phyloP scores from a whole-genome alignment of 805 yeast species.

The Priceomyces carsonii region DNA sequence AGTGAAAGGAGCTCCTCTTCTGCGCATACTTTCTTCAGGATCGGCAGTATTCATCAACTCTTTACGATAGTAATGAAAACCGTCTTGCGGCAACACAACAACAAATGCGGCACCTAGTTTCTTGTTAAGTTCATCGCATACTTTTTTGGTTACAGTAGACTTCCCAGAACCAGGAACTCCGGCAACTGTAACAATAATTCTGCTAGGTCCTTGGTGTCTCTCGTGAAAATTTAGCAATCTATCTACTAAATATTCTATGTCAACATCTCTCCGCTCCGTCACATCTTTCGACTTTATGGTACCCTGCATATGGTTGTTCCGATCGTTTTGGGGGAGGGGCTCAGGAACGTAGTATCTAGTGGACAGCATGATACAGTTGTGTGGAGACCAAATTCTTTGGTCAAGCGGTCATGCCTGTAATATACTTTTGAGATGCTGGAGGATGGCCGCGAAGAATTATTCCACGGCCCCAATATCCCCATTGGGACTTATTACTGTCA shows the following conservation, averaged over 20 bases:
- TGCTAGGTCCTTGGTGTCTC: neutral
- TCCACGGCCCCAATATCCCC: too few relatives aligned
- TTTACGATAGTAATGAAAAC: conserved; percentile 27
- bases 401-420: too few relatives aligned
- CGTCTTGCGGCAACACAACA: conserved; percentile 30
- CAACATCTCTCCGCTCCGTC: neutral
- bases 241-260: conserved; percentile 1
- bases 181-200: conserved; percentile 49
- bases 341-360: too few relatives aligned
- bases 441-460: too few relatives aligned
- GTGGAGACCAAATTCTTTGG: too few relatives aligned
- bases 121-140: conserved; percentile 28
- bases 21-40: conserved; percentile 50
- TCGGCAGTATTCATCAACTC: conserved; percentile 43
- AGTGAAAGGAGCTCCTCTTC: conserved; percentile 81
- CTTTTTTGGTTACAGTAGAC: conserved; percentile 55
- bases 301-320: too few relatives aligned
- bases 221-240: neutral
- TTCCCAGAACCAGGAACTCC: conserved; percentile 86
- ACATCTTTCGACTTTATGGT: neutral
- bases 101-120: conserved; percentile 8
- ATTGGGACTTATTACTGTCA: too few relatives aligned
- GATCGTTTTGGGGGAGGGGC: too few relatives aligned
- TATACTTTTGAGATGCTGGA: too few relatives aligned
- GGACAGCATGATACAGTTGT: too few relatives aligned